These are phyloP conservation scores for Vigna hirtella DNA, from an alignment of 306 rosid species.

Conservation along the genomic window DNA sequence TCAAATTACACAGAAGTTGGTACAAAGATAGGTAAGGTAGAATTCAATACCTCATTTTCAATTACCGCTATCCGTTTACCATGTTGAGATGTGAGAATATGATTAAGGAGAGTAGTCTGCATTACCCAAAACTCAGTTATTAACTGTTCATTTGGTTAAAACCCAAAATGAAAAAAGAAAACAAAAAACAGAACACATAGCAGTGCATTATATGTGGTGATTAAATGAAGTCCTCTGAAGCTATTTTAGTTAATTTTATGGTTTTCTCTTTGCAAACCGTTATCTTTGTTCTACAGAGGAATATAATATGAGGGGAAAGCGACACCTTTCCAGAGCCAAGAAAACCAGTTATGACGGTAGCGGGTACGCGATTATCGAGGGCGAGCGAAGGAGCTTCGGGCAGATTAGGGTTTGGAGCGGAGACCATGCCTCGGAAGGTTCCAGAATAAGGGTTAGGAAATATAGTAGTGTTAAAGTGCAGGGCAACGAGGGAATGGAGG, in stretches of 20 bases:
- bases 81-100: constrained; percentile 84
- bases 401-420: constrained; percentile 43
- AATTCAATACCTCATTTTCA: constrained; percentile 78
- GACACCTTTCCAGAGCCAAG: constrained; percentile 94
- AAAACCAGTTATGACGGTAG: constrained; percentile 88
- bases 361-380: constrained; percentile 76
- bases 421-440: constrained; percentile 52
- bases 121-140: constrained; percentile 8
- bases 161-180: not conserved
- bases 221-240: not conserved
- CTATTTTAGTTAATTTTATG: not conserved
- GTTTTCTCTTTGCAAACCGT: not conserved
- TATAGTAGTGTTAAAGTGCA: not conserved
- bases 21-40: not conserved
- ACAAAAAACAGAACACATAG: not conserved
- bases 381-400: constrained; percentile 42
- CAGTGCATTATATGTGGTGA: not conserved
- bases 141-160: not conserved
- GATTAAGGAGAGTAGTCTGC: constrained; percentile 94
- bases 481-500: constrained; percentile 45
- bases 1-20: constrained; percentile 12
- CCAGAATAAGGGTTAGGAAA: constrained; percentile 32
- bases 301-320: not conserved
- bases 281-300: not conserved
- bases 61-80: constrained; percentile 93